phyloP scores from a whole-genome alignment of 2,329 filamentous ascomycete genomes.

The Calonectria montana region DNA sequence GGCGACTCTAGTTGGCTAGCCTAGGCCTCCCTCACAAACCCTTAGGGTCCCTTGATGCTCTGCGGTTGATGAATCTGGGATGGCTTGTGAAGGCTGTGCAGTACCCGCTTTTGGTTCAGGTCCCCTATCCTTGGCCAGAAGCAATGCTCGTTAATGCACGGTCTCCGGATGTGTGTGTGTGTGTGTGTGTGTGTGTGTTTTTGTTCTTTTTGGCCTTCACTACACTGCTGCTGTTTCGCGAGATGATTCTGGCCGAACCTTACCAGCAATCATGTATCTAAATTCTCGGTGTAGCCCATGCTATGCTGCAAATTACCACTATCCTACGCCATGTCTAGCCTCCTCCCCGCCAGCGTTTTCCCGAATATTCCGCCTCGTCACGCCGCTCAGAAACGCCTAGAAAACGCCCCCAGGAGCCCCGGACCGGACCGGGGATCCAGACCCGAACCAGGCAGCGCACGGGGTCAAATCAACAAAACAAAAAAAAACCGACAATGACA shows the following conservation, averaged over 20 bases:
- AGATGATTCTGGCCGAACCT: background rate
- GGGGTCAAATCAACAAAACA: conserved; percentile 2
- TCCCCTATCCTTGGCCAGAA: conserved; percentile 2
- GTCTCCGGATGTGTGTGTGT: background rate
- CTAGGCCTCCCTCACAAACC: background rate
- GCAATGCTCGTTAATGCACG: conserved; percentile 15
- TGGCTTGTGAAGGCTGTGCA: conserved; percentile 5
- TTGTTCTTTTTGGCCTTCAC: background rate
- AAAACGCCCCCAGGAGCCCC: conserved; percentile 5
- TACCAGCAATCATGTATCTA: background rate
- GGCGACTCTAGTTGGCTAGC: background rate
- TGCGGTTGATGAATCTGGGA: background rate
- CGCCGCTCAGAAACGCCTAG: background rate
- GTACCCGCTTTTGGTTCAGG: conserved; percentile 2
- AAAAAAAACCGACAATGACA: background rate
- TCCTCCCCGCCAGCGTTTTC: background rate
- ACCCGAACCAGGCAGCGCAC: conserved; percentile 1
- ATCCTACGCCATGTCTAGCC: background rate
- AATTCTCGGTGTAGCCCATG: background rate
- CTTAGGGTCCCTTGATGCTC: background rate
- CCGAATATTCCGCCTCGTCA: background rate
- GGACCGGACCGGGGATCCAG: conserved; percentile 2
- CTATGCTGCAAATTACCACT: conserved; percentile 3
- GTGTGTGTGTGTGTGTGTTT: too few species aligned
- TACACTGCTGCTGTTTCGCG: background rate